Evolutionary conservation across 164 flowering plant species (phyloP), one percentile per base, ranked within the genome.

Genomic region (Macadamia integrifolia): DNA sequence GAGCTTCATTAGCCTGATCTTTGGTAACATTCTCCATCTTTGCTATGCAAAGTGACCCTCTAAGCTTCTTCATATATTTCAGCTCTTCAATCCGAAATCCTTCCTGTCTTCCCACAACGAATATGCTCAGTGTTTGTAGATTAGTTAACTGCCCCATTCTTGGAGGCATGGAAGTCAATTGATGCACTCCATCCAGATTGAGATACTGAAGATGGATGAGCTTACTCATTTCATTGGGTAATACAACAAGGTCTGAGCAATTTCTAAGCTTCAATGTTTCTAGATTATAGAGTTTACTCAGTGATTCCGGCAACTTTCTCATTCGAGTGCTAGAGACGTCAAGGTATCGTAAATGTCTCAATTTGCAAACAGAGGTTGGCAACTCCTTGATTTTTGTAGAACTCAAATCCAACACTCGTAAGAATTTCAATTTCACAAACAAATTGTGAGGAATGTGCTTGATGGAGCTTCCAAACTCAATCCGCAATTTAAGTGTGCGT

Each of bases 11-110:
- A 1, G 50, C 50, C 13, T 46, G 40, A 35, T 46, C 50, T 8
- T 8, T 46, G 50, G 50, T 46, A 46, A 46, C 13, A 46, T 46
- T 46, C 50, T 46, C 50, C 50, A 46, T 9, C 9, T 60, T 30
- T 11, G 6, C 9, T 35, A 71, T 65, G 40, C 57, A 42, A 46
- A 71, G 43, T 12, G 62, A 23, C 10, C 69, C 74, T 46, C 35
- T 28, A 58, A 65, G 64, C 13, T 59, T 12, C 13, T 14, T 28
- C 69, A 71, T 58, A 18, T 65, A 13, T 58, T 65, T 65, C 58
- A 71, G 35, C 31, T 71, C 74, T 8, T 30, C 49, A n/a, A 71
- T 65, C 5, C n/a, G 30, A 50, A 29, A 60, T 9, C 72, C 73
- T 12, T 28, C 18, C 17, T 44, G 40, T 6, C 44, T 43, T 6